Evolutionary conservation across 2,329 filamentous ascomycete species (phyloP).

Genomic region (Colletotrichum sp.): DNA sequence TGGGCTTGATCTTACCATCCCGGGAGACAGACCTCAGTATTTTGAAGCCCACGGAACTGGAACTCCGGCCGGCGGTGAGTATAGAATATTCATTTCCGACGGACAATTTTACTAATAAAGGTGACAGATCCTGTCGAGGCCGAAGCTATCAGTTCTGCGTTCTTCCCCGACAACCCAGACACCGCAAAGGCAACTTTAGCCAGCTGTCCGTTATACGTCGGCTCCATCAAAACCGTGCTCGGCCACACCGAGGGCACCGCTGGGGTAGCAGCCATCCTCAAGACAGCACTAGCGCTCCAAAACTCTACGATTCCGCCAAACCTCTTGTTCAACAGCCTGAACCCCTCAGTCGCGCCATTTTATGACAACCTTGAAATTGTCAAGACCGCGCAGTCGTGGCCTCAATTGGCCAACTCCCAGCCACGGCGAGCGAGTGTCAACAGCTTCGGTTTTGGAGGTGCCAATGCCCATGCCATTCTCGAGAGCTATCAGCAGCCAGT

Average conservation of each 20-base stretch:
- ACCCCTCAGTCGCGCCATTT: constrained; percentile 29
- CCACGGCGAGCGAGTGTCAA: constrained; percentile 23
- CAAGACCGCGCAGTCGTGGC: constrained; percentile 21
- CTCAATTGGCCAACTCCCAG: not conserved
- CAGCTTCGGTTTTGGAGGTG: constrained; percentile 50
- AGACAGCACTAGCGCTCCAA: constrained; percentile 25
- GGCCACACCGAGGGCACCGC: constrained; percentile 32
- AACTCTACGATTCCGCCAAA: constrained; percentile 31
- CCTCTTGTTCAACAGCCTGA: constrained; percentile 31
- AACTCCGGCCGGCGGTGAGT: constrained; percentile 37
- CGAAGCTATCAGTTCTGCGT: constrained; percentile 27
- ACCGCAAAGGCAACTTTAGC: constrained; percentile 35
- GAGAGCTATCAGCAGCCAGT: not conserved
- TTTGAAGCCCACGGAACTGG: constrained; percentile 43
- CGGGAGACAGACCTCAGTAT: constrained; percentile 8
- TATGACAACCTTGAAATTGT: constrained; percentile 23
- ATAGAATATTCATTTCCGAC: constrained; percentile 8
- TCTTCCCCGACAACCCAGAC: constrained; percentile 24
- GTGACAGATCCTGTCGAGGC: constrained; percentile 31
- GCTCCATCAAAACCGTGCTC: constrained; percentile 32
- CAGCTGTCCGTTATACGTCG: constrained; percentile 21
- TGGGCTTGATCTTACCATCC: constrained; percentile 9
- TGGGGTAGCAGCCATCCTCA: constrained; percentile 32
- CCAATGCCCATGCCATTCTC: constrained; percentile 48
- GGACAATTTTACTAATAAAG: not conserved